Conservation (phyloP, 1,284 basidiomycete genomes). For the Entoloma clypeatum region DNA sequence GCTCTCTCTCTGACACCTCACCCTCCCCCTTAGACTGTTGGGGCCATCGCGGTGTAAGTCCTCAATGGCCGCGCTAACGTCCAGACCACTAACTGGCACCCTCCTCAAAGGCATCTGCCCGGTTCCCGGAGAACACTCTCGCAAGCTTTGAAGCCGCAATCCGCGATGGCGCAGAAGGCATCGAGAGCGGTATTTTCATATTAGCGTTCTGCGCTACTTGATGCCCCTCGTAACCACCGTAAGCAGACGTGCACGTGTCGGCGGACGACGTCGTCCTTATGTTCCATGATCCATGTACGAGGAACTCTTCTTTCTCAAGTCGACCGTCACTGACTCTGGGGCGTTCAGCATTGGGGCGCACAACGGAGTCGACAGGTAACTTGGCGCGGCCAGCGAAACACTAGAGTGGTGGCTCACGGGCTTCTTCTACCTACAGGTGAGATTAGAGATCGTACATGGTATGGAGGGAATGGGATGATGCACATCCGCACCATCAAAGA, state of each 20-base stretch:
- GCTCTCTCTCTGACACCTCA: constrained; percentile 10
- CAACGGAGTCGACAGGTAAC: constrained; percentile 63
- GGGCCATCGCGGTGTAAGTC: constrained; percentile 89
- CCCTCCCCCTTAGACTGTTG: constrained; percentile 66
- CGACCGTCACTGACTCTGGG: not conserved
- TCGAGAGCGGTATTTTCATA: constrained; percentile 80
- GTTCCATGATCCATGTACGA: constrained; percentile 90
- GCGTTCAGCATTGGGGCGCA: constrained; percentile 56
- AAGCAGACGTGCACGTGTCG: constrained; percentile 93
- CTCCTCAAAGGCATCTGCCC: constrained; percentile 68
- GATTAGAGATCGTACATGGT: constrained; percentile 69
- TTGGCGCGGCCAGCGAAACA: too few species aligned
- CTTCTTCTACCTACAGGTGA: constrained; percentile 56
- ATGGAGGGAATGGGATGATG: constrained; percentile 74
- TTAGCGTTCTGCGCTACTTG: constrained; percentile 29
- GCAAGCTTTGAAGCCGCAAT: constrained; percentile 93
- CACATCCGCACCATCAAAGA: constrained; percentile 79
- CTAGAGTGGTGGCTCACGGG: too few species aligned
- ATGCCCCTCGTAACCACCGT: constrained; percentile 46
- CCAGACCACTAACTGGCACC: constrained; percentile 2
- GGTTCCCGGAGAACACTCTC: constrained; percentile 89
- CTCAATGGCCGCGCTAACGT: constrained; percentile 10
- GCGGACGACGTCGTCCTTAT: constrained; percentile 87
- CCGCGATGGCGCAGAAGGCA: constrained; percentile 89
- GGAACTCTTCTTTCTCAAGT: constrained; percentile 17